Conservation (phyloP, 768 basidiomycete genomes). For the Lactifluus volemus region DNA sequence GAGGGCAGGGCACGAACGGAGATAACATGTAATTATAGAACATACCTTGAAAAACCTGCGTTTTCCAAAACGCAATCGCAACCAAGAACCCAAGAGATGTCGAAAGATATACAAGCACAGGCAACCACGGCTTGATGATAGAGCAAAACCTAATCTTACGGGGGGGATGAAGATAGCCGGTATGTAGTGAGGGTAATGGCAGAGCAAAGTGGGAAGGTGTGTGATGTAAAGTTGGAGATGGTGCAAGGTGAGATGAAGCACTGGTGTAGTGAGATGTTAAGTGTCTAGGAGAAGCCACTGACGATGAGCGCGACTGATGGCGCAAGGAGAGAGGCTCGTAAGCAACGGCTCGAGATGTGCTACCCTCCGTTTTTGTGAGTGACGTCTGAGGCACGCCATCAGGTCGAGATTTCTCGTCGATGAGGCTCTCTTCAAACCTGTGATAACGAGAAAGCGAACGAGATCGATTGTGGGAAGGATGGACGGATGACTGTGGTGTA, state of each 20-base stretch:
- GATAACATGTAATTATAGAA: slow-evolving; percentile 17
- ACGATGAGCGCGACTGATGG: slow-evolving; percentile 3
- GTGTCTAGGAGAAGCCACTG: slow-evolving; percentile 9
- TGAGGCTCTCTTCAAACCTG: slow-evolving; percentile 3
- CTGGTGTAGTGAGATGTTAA: neutral
- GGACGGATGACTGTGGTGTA: neutral
- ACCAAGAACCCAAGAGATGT: slow-evolving; percentile 72
- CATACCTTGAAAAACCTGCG: slow-evolving; percentile 75
- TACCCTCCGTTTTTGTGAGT: neutral
- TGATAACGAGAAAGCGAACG: slow-evolving; percentile 3
- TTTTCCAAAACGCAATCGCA: slow-evolving; percentile 78
- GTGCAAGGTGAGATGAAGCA: neutral
- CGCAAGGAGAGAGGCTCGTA: neutral
- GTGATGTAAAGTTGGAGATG: slow-evolving; percentile 1
- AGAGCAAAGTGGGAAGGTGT: slow-evolving; percentile 12
- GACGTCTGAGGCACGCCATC: neutral
- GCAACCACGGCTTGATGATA: slow-evolving; percentile 65
- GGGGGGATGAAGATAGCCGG: slow-evolving; percentile 17
- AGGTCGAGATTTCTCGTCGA: slow-evolving; percentile 6
- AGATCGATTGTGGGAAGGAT: slow-evolving; percentile 4
- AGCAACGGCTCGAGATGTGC: neutral
- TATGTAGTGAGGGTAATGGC: slow-evolving; percentile 18
- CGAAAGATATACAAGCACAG: slow-evolving; percentile 65
- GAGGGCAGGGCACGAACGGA: slow-evolving; percentile 6
- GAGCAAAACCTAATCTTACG: slow-evolving; percentile 27